phyloP scores from a whole-genome alignment of 352 stramenopile species.

The Pythium insidiosum region DNA sequence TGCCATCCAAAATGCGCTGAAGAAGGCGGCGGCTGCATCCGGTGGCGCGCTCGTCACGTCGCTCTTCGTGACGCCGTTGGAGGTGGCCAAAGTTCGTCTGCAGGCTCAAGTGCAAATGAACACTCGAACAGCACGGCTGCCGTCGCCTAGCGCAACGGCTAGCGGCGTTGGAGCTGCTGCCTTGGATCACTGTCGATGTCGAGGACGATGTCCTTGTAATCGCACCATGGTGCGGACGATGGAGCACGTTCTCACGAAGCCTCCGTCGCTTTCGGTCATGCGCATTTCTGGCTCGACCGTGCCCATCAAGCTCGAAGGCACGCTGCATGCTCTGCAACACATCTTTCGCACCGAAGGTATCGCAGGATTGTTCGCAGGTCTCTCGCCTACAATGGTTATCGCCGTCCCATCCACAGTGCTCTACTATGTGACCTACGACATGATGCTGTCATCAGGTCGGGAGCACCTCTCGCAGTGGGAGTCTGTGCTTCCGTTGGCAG shows the following conservation, averaged over 20 bases:
- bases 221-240: slow-evolving; percentile 38
- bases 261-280: slow-evolving; percentile 21
- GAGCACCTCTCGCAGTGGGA: slow-evolving; percentile 24
- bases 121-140: background rate
- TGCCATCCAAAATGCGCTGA: slow-evolving; percentile 31
- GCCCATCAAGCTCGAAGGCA: slow-evolving; percentile 34
- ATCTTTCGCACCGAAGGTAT: slow-evolving; percentile 81
- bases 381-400: slow-evolving; percentile 90
- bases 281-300: slow-evolving; percentile 29
- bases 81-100: slow-evolving; percentile 77
- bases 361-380: slow-evolving; percentile 74
- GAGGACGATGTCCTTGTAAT: slow-evolving; percentile 39
- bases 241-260: slow-evolving; percentile 25
- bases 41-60: slow-evolving; percentile 64
- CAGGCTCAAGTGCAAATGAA: slow-evolving; percentile 51
- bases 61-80: slow-evolving; percentile 78
- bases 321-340: slow-evolving; percentile 54
- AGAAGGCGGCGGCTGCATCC: slow-evolving; percentile 67
- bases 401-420: slow-evolving; percentile 91
- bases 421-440: slow-evolving; percentile 95
- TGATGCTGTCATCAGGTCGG: slow-evolving; percentile 48
- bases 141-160: background rate
- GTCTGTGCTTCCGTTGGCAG: slow-evolving; percentile 46
- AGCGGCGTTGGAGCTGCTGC: background rate
- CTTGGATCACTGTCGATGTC: slow-evolving; percentile 32